Percentiles rank a stretch among this genome's conserved stretches.
Evolutionary conservation across 441 rosid genomes (phyloP).

Genomic region (Metrosideros polymorpha): DNA sequence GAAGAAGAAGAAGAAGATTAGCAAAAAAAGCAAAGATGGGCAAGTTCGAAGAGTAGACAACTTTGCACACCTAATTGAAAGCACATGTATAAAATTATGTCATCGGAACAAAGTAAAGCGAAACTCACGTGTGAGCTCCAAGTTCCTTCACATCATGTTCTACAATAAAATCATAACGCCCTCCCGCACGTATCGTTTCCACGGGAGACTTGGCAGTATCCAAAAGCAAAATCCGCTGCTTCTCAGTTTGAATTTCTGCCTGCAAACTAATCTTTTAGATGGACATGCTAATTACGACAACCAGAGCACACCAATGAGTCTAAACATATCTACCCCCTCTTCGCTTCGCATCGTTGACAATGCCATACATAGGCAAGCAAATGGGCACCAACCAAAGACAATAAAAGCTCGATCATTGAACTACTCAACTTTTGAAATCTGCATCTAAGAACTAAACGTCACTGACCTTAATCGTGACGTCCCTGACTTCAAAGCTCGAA

Average conservation of each 20-base stretch:
- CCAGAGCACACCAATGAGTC: background rate
- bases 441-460: background rate
- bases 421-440: background rate
- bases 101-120: background rate
- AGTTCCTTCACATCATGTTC: conserved; percentile 99
- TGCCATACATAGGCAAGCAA: background rate
- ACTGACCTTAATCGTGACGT: conserved; percentile 72
- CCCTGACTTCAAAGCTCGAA: conserved; percentile 78
- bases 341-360: background rate
- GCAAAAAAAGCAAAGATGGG: background rate
- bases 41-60: background rate
- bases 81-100: background rate
- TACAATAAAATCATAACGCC: conserved; percentile 95
- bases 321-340: background rate
- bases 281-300: background rate
- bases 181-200: conserved; percentile 76
- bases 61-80: background rate
- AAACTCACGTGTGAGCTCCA: conserved; percentile 87
- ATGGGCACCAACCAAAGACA: background rate
- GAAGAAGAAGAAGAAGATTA: conserved; percentile 7
- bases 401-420: background rate
- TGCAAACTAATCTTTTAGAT: conserved; percentile 3
- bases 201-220: conserved; percentile 88
- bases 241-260: conserved; percentile 98
- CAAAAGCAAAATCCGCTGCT: conserved; percentile 79